Percentiles rank a stretch among this genome's conserved stretches.
These are phyloP conservation scores for Didymellaceae sp. DNA, from an alignment of 2,329 filamentous ascomycete genomes.

Conservation along the genomic window DNA sequence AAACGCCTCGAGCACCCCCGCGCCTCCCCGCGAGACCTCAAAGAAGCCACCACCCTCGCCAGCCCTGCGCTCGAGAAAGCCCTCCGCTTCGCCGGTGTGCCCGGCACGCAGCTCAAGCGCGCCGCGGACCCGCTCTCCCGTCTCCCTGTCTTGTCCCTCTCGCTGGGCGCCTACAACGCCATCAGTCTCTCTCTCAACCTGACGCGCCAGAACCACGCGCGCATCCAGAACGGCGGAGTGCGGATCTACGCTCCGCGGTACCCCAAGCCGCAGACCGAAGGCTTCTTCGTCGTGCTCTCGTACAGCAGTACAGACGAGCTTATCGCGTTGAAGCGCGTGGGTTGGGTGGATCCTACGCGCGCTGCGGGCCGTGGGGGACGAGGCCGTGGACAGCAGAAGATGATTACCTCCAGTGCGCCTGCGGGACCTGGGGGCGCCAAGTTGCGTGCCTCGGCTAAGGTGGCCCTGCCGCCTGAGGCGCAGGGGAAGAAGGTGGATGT, in stretches of 20 bases:
- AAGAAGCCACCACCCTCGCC: conserved; percentile 42
- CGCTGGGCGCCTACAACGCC: conserved; percentile 66
- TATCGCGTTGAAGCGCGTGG: conserved; percentile 82
- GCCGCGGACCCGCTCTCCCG: conserved; percentile 67
- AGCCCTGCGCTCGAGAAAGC: conserved; percentile 41
- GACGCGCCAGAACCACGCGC: conserved; percentile 67
- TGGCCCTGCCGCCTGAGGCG: conserved; percentile 65
- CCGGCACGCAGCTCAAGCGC: conserved; percentile 51
- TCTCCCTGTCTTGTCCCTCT: conserved; percentile 73
- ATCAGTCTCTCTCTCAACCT: conserved; percentile 69
- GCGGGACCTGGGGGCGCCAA: conserved; percentile 34
- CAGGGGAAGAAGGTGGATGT: conserved; percentile 72
- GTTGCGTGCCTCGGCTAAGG: conserved; percentile 61
- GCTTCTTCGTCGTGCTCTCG: conserved; percentile 84
- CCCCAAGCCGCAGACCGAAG: conserved; percentile 93
- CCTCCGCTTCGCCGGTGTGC: conserved; percentile 59
- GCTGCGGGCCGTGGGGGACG: background rate
- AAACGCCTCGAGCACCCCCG: conserved; percentile 52
- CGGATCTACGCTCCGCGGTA: conserved; percentile 87
- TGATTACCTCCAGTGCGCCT: conserved; percentile 16
- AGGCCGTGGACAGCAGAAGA: conserved; percentile 14
- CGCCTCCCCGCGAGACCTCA: conserved; percentile 42
- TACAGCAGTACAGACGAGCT: conserved; percentile 74
- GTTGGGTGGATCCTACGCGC: conserved; percentile 63
- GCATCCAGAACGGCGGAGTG: conserved; percentile 57